Base-by-base conservation (phyloP, 2,329 filamentous ascomycete genomes). In the Colletotrichum cuscutae region DNA sequence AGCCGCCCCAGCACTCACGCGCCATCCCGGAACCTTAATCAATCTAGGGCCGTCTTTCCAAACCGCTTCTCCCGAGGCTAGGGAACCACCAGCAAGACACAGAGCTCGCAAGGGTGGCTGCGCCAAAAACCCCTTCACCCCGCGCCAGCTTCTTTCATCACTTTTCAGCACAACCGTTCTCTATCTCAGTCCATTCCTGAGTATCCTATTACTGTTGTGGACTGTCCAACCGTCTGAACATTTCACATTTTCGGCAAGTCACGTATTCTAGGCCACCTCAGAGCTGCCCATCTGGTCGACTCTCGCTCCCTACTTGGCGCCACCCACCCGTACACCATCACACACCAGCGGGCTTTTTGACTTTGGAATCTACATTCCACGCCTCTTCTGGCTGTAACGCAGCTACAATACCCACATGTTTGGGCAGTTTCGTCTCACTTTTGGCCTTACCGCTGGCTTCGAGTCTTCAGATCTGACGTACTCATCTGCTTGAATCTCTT, bases 11-110 rank as follows among this genome's bases (percentile, higher is more conserved):
- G 54, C 24, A 28, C 68, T 67, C 67, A 72, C 57, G 37, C 71
- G 68, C 68, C 71, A 71, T 73, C 68, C 71, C 71, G 57, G 67
- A 73, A 67, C 71, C 68, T 72, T 73, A 67, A 72, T 63, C 57
- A 35, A 73, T 60, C 61, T 54, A 52, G 46, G 56, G 46, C 53
- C 49, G 49, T 59, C 57, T 67, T 67, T 67, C 53, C 57, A 67
- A 73, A 60, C 68, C 71, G 62, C 62, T 62, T 62, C 61, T 49
- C 71, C 68, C 61, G 58, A 67, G 57, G 57, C 68, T 58, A 63
- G 46, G 68, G 61, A 72, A 73, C 71, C 52, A 46, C 71, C 62
- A 53, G 60, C 28, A 73, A 30, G 26, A 57, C 49, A 52, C 42
- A 42, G 54, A 70, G 30, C 56, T 70, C 60, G 32, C 32, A 37